These are phyloP conservation scores for Macrophomina tecta DNA, from an alignment of 2,329 filamentous ascomycete genomes.

Conservation along the genomic window DNA sequence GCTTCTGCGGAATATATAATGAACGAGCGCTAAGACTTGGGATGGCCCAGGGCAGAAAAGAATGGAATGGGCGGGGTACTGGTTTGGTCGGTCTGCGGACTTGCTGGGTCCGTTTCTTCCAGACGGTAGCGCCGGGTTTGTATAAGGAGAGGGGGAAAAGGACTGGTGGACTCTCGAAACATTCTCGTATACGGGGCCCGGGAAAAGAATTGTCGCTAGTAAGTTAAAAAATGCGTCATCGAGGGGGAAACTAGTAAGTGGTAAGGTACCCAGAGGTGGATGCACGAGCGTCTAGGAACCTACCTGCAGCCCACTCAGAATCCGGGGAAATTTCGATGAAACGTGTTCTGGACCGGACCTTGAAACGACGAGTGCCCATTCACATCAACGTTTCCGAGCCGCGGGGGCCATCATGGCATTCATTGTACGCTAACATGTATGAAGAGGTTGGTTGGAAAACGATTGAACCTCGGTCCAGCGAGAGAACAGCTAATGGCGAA, in stretches of 20 bases:
- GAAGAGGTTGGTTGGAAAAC: no score
- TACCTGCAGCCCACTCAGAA: conserved; percentile 3
- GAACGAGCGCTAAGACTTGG: not conserved
- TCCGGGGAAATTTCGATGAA: conserved; percentile 20
- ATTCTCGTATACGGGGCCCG: conserved; percentile 12
- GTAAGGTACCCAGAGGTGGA: not conserved
- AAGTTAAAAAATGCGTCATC: conserved; percentile 5
- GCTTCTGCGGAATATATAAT: conserved; percentile 9
- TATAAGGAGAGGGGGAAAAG: not conserved
- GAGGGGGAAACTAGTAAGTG: conserved; percentile 2
- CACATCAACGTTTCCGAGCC: not conserved
- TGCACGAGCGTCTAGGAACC: not conserved
- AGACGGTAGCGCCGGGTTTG: conserved; percentile 17
- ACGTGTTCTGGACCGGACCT: conserved; percentile 1
- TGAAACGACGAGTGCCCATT: conserved; percentile 2
- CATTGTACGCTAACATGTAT: no score
- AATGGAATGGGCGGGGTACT: not conserved
- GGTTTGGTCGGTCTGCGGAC: not conserved
- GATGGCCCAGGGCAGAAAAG: not conserved
- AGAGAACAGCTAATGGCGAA: no score
- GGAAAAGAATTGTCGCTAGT: conserved; percentile 18
- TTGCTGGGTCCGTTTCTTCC: conserved; percentile 17
- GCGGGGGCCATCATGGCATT: not conserved
- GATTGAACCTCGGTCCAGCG: no score
- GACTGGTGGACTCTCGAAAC: conserved; percentile 7